Conservation (phyloP, 495 filamentous ascomycete species). For the Aspergillus wentii region DNA sequence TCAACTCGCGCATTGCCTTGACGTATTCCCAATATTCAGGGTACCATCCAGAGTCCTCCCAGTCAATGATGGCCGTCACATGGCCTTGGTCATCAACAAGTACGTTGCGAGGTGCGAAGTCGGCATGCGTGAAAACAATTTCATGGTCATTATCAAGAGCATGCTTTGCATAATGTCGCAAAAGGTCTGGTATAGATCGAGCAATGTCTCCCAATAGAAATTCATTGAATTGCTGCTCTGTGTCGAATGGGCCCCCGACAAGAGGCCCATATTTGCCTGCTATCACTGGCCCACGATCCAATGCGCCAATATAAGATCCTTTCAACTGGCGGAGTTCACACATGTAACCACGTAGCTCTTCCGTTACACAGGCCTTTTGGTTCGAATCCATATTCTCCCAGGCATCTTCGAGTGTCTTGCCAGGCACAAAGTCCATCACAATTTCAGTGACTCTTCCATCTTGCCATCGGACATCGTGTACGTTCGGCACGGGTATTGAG, state of each 20-base stretch:
- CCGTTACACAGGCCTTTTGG: slow-evolving; percentile 16
- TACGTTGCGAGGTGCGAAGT: slow-evolving; percentile 15
- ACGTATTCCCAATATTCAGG: slow-evolving; percentile 35
- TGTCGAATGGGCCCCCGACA: slow-evolving; percentile 22
- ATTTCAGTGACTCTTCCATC: slow-evolving; percentile 12
- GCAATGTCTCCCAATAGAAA: slow-evolving; percentile 17
- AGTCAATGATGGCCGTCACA: slow-evolving; percentile 22
- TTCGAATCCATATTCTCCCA: slow-evolving; percentile 8
- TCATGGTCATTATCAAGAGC: slow-evolving; percentile 16
- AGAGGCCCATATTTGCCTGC: slow-evolving; percentile 9
- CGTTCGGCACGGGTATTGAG: slow-evolving; percentile 23
- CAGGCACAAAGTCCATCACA: slow-evolving; percentile 28
- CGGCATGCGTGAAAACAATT: slow-evolving; percentile 17
- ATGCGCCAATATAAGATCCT: slow-evolving; percentile 17
- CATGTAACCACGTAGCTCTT: slow-evolving; percentile 15
- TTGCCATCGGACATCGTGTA: slow-evolving; percentile 14
- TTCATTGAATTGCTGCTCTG: slow-evolving; percentile 20
- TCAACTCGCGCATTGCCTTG: slow-evolving; percentile 18
- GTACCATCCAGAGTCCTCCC: slow-evolving; percentile 33
- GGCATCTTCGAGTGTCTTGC: slow-evolving; percentile 17
- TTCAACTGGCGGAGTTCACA: slow-evolving; percentile 17
- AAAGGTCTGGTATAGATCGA: slow-evolving; percentile 6
- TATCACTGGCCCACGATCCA: slow-evolving; percentile 8
- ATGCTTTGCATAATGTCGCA: slow-evolving; percentile 17
- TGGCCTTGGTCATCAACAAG: slow-evolving; percentile 10